Base-by-base conservation (phyloP, 2,329 filamentous ascomycete genomes). In the Diatrype stigma region DNA sequence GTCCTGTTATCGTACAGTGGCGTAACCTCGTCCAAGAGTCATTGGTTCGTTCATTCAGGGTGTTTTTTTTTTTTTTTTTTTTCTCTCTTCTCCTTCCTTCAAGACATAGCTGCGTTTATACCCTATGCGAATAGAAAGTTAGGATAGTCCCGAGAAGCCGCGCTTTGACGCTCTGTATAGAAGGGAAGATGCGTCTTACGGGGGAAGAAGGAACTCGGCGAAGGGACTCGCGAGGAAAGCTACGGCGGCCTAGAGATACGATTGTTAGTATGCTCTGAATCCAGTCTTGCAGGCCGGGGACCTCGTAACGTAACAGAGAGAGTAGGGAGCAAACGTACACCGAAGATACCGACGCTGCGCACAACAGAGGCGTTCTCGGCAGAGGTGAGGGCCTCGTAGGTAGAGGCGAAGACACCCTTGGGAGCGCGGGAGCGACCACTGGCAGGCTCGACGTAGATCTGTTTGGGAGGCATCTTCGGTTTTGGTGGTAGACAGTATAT, bases 341-440 rank as follows among this genome's bases (percentile, higher is more conserved):
- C 84, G 64, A 89, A 89, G 61, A 87, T 68, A 56, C 81, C 75
- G 59, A 89, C 72, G 65, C 85, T 87, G 61, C 82, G 79, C 53
- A 89, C 85, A 51, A 88, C 79, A 51, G 83, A 79, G 46, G 82
- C 78, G 70, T 89, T 89, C 65, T 89, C 86, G 32, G 85, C 70
- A 26, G 80, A 79, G 50, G 83, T 87, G 63, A 88, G 63, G 58
- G 81, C 74, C 54, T 79, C 76, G 69, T 87, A 88, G 58, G 80
- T 75, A 51, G 74, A 75, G 60, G 73, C 73, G 57, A 87, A 59
- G 68, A 81, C 76, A 56, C 84, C 79, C 61, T 75, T 77, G 49
- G 72, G 66, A 55, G 71, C 70, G 53, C 72, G 68, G 46, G 73
- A 66, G 56, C 71, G 69, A 42, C 70, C 69, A 55, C 67, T 60